Conservation (phyloP, 2,329 filamentous ascomycete species). For the Diaporthe capsici region DNA sequence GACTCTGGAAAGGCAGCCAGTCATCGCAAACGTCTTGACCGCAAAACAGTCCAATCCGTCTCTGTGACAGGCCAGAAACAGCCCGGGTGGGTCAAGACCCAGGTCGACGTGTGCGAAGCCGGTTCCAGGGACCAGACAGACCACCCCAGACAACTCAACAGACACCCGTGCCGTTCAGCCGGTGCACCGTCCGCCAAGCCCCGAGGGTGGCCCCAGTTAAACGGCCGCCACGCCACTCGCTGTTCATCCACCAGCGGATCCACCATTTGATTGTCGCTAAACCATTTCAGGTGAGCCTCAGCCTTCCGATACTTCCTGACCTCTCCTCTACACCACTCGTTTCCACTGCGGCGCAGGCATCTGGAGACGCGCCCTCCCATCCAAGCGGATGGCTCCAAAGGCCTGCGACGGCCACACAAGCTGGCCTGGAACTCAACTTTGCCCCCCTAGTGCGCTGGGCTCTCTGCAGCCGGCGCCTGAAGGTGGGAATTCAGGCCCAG, state of each 20-base stretch:
- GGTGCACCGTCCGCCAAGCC: conserved; percentile 33
- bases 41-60: conserved; percentile 9
- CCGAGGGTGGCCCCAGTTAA: conserved; percentile 26
- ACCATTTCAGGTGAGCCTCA: conserved; percentile 37
- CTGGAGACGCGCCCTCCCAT: conserved; percentile 37
- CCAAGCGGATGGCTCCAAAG: conserved; percentile 35
- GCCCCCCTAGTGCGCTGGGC: conserved; percentile 16
- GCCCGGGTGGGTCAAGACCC: conserved; percentile 32
- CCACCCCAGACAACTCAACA: background rate
- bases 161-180: conserved; percentile 33
- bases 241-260: conserved; percentile 32
- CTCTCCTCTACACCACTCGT: conserved; percentile 38
- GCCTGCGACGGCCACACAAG: conserved; percentile 28
- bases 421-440: conserved; percentile 30
- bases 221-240: conserved; percentile 30
- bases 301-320: conserved; percentile 20
- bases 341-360: conserved; percentile 31
- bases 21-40: background rate
- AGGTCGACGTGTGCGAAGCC: conserved; percentile 37
- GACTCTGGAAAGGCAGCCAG: background rate
- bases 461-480: conserved; percentile 32
- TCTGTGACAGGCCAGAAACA: conserved; percentile 36
- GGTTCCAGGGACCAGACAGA: conserved; percentile 34
- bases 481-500: conserved; percentile 37
- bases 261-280: conserved; percentile 35